Conservation (phyloP, 2,329 filamentous ascomycete species). For the Tolypocladium amazonense region DNA sequence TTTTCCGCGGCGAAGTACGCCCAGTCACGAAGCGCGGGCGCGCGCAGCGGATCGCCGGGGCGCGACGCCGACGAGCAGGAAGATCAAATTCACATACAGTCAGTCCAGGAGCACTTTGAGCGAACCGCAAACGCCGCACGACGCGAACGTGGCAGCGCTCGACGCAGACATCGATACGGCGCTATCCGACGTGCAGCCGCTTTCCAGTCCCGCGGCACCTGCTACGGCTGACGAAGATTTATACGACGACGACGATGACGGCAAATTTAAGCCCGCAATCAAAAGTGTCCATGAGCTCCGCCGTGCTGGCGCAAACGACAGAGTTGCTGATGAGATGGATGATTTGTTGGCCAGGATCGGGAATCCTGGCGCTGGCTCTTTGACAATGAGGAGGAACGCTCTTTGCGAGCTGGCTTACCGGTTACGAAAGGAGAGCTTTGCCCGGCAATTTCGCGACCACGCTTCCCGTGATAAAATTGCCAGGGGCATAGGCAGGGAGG, state of each 20-base stretch:
- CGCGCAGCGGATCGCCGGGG: constrained; percentile 15
- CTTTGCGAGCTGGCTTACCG: constrained; percentile 50
- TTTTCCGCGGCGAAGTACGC: background rate
- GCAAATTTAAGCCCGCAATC: constrained; percentile 38
- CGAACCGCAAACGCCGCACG: constrained; percentile 14
- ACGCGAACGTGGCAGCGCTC: constrained; percentile 6
- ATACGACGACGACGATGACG: constrained; percentile 28
- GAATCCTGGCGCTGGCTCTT: constrained; percentile 30
- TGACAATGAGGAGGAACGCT: constrained; percentile 45
- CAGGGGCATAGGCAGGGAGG: constrained; percentile 45
- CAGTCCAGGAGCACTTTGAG: constrained; percentile 19
- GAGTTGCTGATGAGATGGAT: constrained; percentile 55
- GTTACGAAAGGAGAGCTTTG: constrained; percentile 51
- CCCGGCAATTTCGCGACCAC: constrained; percentile 62
- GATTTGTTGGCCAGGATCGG: constrained; percentile 53
- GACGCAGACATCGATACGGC: constrained; percentile 9
- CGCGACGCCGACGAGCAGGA: constrained; percentile 15
- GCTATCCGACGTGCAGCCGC: constrained; percentile 9
- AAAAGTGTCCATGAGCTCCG: constrained; percentile 55
- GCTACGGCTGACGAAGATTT: constrained; percentile 15
- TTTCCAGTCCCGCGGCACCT: constrained; percentile 12
- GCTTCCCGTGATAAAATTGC: constrained; percentile 61
- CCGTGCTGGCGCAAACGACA: constrained; percentile 55
- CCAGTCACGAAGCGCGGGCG: constrained; percentile 4
- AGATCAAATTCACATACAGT: constrained; percentile 24